Evolutionary conservation across 495 filamentous ascomycete genomes (phyloP).

Genomic region (Cladorrhinum samala): DNA sequence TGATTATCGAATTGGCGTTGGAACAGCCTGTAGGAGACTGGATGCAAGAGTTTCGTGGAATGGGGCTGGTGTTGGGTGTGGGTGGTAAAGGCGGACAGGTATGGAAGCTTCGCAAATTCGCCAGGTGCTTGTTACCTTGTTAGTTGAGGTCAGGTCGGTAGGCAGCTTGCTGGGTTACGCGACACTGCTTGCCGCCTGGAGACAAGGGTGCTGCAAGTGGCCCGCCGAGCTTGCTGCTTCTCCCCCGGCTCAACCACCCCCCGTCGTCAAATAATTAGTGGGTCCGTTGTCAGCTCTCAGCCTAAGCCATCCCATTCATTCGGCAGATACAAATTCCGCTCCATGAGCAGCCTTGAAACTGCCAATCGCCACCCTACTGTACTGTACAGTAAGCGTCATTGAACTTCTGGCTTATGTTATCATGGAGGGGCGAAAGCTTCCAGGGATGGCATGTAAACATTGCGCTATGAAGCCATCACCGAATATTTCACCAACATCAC

Average conservation of each 20-base stretch:
- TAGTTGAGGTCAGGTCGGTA: slow-evolving; percentile 13
- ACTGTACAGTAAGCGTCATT: neutral
- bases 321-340: neutral
- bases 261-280: too few species aligned
- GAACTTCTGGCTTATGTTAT: neutral
- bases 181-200: slow-evolving; percentile 37
- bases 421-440: too few species aligned
- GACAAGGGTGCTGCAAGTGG: neutral
- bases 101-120: slow-evolving; percentile 25
- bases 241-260: neutral
- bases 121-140: neutral
- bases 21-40: neutral
- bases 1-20: too few species aligned
- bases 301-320: neutral
- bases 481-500: too few species aligned
- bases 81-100: slow-evolving; percentile 6
- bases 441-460: too few species aligned
- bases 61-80: slow-evolving; percentile 4
- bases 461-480: too few species aligned
- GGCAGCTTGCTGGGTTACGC: slow-evolving; percentile 33
- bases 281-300: too few species aligned
- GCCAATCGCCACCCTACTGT: slow-evolving; percentile 16
- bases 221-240: neutral
- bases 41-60: neutral
- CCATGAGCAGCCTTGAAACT: too few species aligned